A percentile compares a stretch with the other conserved stretches of the same genome.
phyloP scores from a whole-genome alignment of 306 rosid species.

The Carpinus viminea region DNA sequence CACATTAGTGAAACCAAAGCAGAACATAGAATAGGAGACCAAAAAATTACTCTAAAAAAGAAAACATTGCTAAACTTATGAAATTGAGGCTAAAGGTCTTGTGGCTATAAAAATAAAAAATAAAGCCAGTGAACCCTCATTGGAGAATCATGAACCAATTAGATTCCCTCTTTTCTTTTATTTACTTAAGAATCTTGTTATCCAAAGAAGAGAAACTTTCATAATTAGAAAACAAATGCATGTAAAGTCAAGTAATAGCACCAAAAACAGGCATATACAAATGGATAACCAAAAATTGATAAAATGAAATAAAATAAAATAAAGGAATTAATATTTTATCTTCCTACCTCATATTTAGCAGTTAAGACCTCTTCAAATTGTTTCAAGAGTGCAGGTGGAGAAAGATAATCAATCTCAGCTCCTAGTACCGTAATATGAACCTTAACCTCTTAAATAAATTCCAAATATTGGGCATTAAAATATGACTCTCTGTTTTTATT shows the following conservation, averaged over 20 bases:
- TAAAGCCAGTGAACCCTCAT: no score
- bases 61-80: background rate
- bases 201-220: background rate
- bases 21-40: background rate
- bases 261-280: background rate
- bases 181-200: background rate
- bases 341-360: constrained; percentile 52
- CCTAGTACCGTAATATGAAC: constrained; percentile 55
- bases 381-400: constrained; percentile 59
- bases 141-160: background rate
- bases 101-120: background rate
- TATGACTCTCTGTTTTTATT: background rate
- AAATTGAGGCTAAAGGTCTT: background rate
- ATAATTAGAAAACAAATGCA: background rate
- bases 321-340: background rate
- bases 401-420: constrained; percentile 51
- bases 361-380: constrained; percentile 58
- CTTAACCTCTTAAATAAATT: constrained; percentile 49
- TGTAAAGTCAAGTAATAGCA: background rate
- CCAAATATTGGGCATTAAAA: constrained; percentile 7
- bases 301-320: background rate
- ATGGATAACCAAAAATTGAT: background rate
- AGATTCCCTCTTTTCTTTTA: background rate
- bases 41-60: no score
- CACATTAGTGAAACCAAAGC: background rate